Base-by-base conservation (phyloP, 2,329 filamentous ascomycete species). In the Nothophoma quercina region DNA sequence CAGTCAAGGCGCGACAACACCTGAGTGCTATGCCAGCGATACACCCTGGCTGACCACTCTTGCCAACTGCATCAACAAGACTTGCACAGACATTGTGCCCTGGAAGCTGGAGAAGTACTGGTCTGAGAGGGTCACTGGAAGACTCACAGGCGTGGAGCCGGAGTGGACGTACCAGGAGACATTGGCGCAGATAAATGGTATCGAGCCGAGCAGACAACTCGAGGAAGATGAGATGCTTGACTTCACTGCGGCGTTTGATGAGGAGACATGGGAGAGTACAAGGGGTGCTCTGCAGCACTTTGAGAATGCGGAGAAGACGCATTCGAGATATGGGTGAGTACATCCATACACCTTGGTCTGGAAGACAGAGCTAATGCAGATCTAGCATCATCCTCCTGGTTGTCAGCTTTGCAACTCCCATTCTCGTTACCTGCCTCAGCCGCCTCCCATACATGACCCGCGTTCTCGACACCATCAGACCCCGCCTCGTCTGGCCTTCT, bases 21-120 rank as follows among this genome's bases (percentile, higher is more conserved):
- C 67, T 19, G 55, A 62, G 30, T 71, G 70, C 41, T 58, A 58
- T 7, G 67, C 67, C 2, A 46, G 39, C 18, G 58, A 71, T 32
- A 62, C 55, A 5, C 34, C 62, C 3, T 73, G 55, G 43, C 59
- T 73, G 10, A 67, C 63, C 1, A 68, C 67, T 6, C 51, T 71
- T 0, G 69, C 68, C 8, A 67, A 63, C 35, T 73, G 69, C 44
- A 65, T 72, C 38, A 63, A 65, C 21, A 32, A 56, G 1, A 64
- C 46, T 18, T 72, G 69, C 38, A 50, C 30, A 15, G 41, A 61
- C 25, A 26, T 56, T 25, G 41, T 43, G 7, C 49, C 45, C 19
- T 67, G 51, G 56, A 55, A 57, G 32, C 49, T 66, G n/a, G 67
- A 63, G 42, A 52, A 49, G 25, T 65, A 55, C 30, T 67, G 63